Evolutionary conservation across 257 asterid genomes (phyloP).

Genomic region (Lithospermum erythrorhizon): DNA sequence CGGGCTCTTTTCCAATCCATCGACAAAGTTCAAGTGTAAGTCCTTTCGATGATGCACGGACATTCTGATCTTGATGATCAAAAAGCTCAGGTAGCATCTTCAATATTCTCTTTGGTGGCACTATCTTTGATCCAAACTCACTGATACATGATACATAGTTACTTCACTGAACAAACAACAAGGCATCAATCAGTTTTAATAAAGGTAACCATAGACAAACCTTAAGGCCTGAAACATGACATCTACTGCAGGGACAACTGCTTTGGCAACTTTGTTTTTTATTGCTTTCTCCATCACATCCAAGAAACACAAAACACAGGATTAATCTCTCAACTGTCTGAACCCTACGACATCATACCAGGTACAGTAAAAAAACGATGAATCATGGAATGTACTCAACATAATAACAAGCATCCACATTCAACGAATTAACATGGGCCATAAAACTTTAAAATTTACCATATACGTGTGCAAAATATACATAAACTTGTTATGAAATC

Average conservation of each 20-base stretch:
- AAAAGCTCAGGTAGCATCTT: constrained; percentile 99
- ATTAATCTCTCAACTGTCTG: not conserved
- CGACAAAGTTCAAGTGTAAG: constrained; percentile 96
- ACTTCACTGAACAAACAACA: constrained; percentile 6
- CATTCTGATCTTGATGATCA: constrained; percentile 99
- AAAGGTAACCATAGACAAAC: constrained; percentile 30
- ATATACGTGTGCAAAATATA: not conserved
- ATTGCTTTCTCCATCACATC: constrained; percentile 99
- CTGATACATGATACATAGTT: constrained; percentile 38
- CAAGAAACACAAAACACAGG: constrained; percentile 29
- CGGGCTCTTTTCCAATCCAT: constrained; percentile 98
- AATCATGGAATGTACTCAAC: not conserved
- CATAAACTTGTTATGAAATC: no score
- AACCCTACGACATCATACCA: not conserved
- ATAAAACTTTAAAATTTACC: no score
- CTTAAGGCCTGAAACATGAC: constrained; percentile 99
- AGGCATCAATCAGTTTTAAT: not conserved
- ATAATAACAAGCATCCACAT: not conserved
- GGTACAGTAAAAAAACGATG: not conserved
- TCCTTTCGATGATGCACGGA: constrained; percentile 96
- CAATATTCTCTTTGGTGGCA: constrained; percentile 92
- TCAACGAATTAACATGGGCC: not conserved
- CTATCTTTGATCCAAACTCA: constrained; percentile 90
- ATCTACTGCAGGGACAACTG: constrained; percentile 98
- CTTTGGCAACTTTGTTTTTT: constrained; percentile 91